Percentiles rank a stretch among this genome's conserved stretches.
Conservation (phyloP, 805 yeast genomes). For the Blastobotrys parvus region DNA sequence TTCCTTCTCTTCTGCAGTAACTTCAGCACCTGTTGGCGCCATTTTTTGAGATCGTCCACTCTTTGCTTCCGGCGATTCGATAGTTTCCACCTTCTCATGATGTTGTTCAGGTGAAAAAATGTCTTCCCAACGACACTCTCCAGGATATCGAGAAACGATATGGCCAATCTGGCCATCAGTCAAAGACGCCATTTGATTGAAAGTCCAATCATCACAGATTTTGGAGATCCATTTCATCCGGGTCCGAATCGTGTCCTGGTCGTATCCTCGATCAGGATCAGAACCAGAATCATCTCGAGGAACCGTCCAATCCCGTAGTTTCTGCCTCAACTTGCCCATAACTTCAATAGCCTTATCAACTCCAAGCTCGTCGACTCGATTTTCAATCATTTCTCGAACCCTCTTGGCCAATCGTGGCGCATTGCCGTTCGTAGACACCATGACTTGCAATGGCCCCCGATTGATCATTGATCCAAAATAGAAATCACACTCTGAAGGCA, state of each 20-base stretch:
- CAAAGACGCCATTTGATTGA: slow-evolving; percentile 49
- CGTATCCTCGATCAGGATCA: slow-evolving; percentile 18
- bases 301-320: slow-evolving; percentile 37
- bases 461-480: slow-evolving; percentile 75
- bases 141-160: slow-evolving; percentile 31
- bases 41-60: background rate
- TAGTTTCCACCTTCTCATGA: background rate
- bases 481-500: slow-evolving; percentile 76
- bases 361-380: slow-evolving; percentile 33
- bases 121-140: background rate
- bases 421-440: slow-evolving; percentile 78
- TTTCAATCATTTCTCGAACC: slow-evolving; percentile 47
- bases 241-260: slow-evolving; percentile 34
- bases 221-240: slow-evolving; percentile 67
- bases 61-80: background rate
- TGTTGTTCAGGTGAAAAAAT: too few relatives aligned
- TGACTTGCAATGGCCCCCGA: slow-evolving; percentile 64
- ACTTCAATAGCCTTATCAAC: slow-evolving; percentile 51
- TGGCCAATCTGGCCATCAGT: slow-evolving; percentile 22
- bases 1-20: background rate
- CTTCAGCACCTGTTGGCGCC: background rate
- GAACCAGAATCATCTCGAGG: slow-evolving; percentile 39
- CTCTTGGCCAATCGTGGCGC: slow-evolving; percentile 67
- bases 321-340: slow-evolving; percentile 46
- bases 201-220: slow-evolving; percentile 51